phyloP scores from a whole-genome alignment of 2,329 filamentous ascomycete genomes.

The Penicillium psychrosexuale region DNA sequence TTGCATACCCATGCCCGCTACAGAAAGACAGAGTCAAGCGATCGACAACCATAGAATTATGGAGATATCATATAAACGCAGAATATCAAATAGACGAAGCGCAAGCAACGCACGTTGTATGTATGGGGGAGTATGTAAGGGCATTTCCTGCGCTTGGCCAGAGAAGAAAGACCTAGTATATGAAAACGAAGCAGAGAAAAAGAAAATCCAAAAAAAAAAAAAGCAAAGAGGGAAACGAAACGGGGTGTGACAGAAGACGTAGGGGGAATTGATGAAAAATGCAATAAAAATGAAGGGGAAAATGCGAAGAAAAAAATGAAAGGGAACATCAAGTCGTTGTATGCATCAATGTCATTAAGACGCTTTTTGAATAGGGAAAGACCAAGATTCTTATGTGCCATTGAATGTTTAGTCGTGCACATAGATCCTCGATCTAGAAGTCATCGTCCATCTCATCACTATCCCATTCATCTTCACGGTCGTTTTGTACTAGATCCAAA shows the following conservation, averaged over 20 bases:
- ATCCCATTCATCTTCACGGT: slow-evolving; percentile 59
- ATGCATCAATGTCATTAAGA: slow-evolving; percentile 8
- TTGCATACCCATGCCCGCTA: too few species aligned
- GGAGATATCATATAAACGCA: background rate
- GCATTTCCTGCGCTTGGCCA: background rate
- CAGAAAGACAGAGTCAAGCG: background rate
- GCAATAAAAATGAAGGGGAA: background rate
- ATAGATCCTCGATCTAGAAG: slow-evolving; percentile 19
- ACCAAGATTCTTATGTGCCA: background rate
- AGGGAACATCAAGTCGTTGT: background rate
- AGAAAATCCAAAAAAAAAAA: background rate
- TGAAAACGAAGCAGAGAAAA: background rate
- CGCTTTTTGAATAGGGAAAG: background rate
- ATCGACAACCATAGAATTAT: too few species aligned
- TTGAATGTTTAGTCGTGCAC: background rate
- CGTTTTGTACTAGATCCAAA: slow-evolving; percentile 50
- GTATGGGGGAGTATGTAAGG: background rate
- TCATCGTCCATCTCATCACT: slow-evolving; percentile 55
- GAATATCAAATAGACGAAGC: background rate
- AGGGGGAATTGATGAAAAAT: background rate
- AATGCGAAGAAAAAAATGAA: background rate
- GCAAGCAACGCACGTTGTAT: background rate
- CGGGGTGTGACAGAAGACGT: background rate
- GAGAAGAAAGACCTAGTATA: background rate
- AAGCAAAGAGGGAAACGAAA: background rate